Evolutionary conservation across 352 stramenopile species (phyloP), one percentile per base, ranked within the genome.

Genomic region (Globisporangium spinosum): DNA sequence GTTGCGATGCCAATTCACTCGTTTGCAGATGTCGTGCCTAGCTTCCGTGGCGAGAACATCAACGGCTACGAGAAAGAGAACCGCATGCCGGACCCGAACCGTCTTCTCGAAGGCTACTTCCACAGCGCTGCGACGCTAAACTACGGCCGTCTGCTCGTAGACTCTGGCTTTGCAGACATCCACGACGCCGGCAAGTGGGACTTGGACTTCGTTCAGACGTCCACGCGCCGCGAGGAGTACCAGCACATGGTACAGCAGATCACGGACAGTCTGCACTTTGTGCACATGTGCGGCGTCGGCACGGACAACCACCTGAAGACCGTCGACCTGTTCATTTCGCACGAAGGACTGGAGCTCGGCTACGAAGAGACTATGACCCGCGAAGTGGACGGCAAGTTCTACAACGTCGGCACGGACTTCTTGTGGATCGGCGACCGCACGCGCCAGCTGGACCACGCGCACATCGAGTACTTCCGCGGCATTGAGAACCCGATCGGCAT

Each of bases 371-470:
- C 97, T 13, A 94, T 99, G 82, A 99, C 97, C 27, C 89, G 96
- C 64, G 64, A 98, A 68, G 90, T 98, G 70, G 72, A 92, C 68
- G 87, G 92, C 68, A 98, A 98, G 75, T 99, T 87, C 82, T 99
- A 99, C 83, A 98, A 99, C 82, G 97, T 98, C 58, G 98, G 96
- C 27, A 97, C 97, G 5, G 97, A 99, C 79, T 99, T 99, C 80
- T 77, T 99, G 29, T 99, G 98, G 97, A 98, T 99, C 65, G 98
- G 98, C 58, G 98, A 99, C 83, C 93, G 98, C 62, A 99, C 98
- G 65, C 89, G 98, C 57, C 91, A 99, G 81, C 87, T 99, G 20
- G 97, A 99, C 78, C 90, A 97, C 65, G 97, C 97, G 22, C 98
- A 99, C 73, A 85, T 99, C 59, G 97, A 99, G 87, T 99, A 99